Conservation (phyloP, 2,329 filamentous ascomycete species). For the Zalaria sp. region DNA sequence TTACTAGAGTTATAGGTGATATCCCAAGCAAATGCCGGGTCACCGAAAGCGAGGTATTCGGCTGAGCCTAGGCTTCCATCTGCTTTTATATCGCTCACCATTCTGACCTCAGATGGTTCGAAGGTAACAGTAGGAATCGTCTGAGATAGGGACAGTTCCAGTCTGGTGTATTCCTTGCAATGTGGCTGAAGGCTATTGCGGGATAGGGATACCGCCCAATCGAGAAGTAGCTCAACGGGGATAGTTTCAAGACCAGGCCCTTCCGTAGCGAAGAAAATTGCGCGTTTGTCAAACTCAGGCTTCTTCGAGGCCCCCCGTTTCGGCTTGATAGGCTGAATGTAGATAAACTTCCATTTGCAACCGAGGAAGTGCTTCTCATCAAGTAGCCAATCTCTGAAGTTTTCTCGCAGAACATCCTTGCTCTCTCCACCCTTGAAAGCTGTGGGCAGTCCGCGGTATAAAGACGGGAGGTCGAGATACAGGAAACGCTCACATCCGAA, state of each 20-base stretch:
- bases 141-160: slow-evolving; percentile 27
- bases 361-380: slow-evolving; percentile 24
- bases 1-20: neutral
- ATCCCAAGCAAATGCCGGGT: slow-evolving; percentile 15
- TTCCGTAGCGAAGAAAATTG: slow-evolving; percentile 12
- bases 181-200: slow-evolving; percentile 21
- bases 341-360: slow-evolving; percentile 25
- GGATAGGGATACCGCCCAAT: slow-evolving; percentile 25
- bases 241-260: slow-evolving; percentile 8
- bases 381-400: slow-evolving; percentile 21
- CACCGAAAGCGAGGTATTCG: slow-evolving; percentile 23
- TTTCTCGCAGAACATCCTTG: slow-evolving; percentile 9
- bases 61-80: slow-evolving; percentile 11
- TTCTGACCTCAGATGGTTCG: slow-evolving; percentile 19
- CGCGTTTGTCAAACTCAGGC: slow-evolving; percentile 5
- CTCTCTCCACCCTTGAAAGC: slow-evolving; percentile 8
- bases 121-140: slow-evolving; percentile 24
- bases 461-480: slow-evolving; percentile 23
- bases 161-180: slow-evolving; percentile 27
- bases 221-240: slow-evolving; percentile 17
- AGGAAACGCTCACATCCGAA: slow-evolving; percentile 27
- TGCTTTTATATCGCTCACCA: slow-evolving; percentile 16
- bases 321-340: slow-evolving; percentile 20
- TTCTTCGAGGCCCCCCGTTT: slow-evolving; percentile 5
- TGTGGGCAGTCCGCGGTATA: slow-evolving; percentile 6